Percentiles rank a stretch among this genome's conserved stretches.
Conservation (phyloP, 2,329 filamentous ascomycete genomes). For the Talaromyces sp. region DNA sequence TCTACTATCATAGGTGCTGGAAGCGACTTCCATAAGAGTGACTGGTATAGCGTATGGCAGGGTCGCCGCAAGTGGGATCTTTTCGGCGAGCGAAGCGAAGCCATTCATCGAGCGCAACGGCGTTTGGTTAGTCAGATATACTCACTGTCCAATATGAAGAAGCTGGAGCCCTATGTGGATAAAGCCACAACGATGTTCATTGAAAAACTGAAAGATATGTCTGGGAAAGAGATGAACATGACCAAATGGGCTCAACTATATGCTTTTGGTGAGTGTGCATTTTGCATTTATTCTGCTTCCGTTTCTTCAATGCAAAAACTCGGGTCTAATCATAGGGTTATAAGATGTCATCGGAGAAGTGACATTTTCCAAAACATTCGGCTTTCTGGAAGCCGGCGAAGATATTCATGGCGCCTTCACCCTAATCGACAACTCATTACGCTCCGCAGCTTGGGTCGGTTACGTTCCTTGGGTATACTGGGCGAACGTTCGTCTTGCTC, state of each 20-base stretch:
- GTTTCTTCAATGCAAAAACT: not conserved
- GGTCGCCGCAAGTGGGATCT: constrained; percentile 41
- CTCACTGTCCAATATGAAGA: constrained; percentile 38
- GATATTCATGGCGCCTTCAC: constrained; percentile 36
- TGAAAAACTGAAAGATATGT: constrained; percentile 30
- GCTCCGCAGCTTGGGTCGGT: constrained; percentile 39
- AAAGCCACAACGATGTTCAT: constrained; percentile 38
- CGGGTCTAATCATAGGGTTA: not conserved
- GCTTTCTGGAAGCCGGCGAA: constrained; percentile 35
- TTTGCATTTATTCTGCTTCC: not conserved
- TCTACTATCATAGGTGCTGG: constrained; percentile 32
- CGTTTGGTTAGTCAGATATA: constrained; percentile 38
- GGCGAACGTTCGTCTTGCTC: constrained; percentile 27
- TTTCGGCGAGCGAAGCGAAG: constrained; percentile 40
- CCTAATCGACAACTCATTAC: constrained; percentile 34
- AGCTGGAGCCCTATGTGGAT: constrained; percentile 44
- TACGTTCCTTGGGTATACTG: constrained; percentile 39
- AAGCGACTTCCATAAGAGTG: constrained; percentile 42
- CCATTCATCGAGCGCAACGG: constrained; percentile 36
- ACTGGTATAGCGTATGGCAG: constrained; percentile 44
- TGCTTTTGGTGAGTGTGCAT: constrained; percentile 13
- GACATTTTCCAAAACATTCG: constrained; percentile 40
- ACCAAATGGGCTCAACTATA: constrained; percentile 15
- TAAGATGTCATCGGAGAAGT: constrained; percentile 44
- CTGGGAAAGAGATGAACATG: constrained; percentile 4